These are phyloP conservation scores for Gaertneriomyces sp. DNA, from an alignment of 192 early-diverging fungal species.

Conservation along the genomic window DNA sequence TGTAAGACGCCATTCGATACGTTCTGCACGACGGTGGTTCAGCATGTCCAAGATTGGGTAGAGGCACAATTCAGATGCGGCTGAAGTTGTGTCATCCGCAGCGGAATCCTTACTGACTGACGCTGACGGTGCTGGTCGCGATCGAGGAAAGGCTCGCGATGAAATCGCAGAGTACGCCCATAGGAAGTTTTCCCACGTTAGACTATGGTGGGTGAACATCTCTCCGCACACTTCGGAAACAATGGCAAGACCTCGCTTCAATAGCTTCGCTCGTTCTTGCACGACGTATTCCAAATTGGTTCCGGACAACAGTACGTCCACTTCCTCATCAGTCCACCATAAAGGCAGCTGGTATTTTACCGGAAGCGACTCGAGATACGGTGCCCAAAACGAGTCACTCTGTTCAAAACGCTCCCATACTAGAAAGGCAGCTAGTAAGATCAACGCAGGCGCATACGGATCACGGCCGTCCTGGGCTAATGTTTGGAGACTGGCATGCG, in stretches of 20 bases:
- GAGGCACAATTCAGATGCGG: constrained; percentile 41
- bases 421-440: constrained; percentile 38
- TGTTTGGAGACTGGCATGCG: neutral
- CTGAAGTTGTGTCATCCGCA: constrained; percentile 5
- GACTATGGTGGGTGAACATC: constrained; percentile 10
- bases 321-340: constrained; percentile 35
- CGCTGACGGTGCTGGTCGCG: constrained; percentile 9
- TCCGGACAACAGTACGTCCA: constrained; percentile 27
- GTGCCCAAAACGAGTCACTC: constrained; percentile 33
- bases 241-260: constrained; percentile 20
- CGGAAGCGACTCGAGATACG: constrained; percentile 44
- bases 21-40: constrained; percentile 39
- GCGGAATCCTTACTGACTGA: constrained; percentile 16
- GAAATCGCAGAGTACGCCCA: constrained; percentile 49
- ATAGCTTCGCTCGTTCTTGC: constrained; percentile 27
- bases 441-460: constrained; percentile 30
- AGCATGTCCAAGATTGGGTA: constrained; percentile 52
- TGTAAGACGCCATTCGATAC: constrained; percentile 43
- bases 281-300: constrained; percentile 39
- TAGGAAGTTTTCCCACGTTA: constrained; percentile 25
- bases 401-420: constrained; percentile 34
- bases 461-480: constrained; percentile 23
- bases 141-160: constrained; percentile 42
- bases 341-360: constrained; percentile 36
- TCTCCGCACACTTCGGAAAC: constrained; percentile 23